These are phyloP conservation scores for Eucalyptus curtisii DNA, from an alignment of 345 rosid species.

Conservation along the genomic window DNA sequence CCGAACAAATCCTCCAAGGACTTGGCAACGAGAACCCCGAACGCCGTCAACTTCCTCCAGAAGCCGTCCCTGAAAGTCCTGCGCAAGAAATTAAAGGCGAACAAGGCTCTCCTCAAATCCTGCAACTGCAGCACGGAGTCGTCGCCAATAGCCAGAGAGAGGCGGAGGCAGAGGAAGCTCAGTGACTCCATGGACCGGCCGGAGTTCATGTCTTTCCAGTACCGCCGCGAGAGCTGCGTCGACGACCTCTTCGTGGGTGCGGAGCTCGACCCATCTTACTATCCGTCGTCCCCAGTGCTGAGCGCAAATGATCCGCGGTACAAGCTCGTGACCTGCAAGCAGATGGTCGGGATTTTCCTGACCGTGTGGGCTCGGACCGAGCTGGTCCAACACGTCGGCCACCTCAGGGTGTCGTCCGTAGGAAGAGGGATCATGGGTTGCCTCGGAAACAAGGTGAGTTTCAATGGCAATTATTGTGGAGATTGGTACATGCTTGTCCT, in stretches of 20 bases:
- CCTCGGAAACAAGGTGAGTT: conserved; percentile 80
- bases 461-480: not conserved
- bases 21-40: conserved; percentile 26
- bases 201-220: conserved; percentile 18
- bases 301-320: conserved; percentile 22
- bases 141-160: conserved; percentile 8
- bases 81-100: conserved; percentile 52
- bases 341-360: conserved; percentile 95
- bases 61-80: conserved; percentile 72
- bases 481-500: not conserved
- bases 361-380: conserved; percentile 80
- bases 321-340: conserved; percentile 70
- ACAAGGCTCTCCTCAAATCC: conserved; percentile 53
- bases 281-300: conserved; percentile 7
- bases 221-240: conserved; percentile 3
- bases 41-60: conserved; percentile 46
- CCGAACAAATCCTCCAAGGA: not conserved
- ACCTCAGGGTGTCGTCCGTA: conserved; percentile 65
- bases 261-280: not conserved
- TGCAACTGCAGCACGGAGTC: conserved; percentile 57
- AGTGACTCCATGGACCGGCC: conserved; percentile 18
- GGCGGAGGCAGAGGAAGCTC: conserved; percentile 27
- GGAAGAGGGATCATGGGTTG: conserved; percentile 95
- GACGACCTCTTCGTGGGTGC: conserved; percentile 10
- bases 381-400: conserved; percentile 77